A percentile compares a stretch with the other conserved stretches of the same genome.
phyloP scores from a whole-genome alignment of 441 rosid species.

The Raphanus hybrid region DNA sequence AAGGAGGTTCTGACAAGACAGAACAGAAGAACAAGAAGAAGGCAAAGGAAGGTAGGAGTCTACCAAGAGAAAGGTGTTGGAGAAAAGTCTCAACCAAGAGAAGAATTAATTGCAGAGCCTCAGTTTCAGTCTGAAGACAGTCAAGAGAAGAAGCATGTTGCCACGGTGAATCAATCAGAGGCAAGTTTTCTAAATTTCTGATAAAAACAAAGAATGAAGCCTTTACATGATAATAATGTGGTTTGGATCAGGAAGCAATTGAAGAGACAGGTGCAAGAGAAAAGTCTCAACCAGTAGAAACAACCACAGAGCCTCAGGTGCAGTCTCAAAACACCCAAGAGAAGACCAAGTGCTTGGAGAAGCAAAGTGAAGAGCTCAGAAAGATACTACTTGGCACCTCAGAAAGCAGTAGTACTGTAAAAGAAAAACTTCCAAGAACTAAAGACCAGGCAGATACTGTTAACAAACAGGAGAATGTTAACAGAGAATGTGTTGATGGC shows the following conservation, averaged over 20 bases:
- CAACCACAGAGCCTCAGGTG: slow-evolving; percentile 49
- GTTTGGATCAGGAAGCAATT: slow-evolving; percentile 50
- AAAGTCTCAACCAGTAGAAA: slow-evolving; percentile 43
- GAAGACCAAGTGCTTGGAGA: slow-evolving; percentile 43
- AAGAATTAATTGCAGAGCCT: slow-evolving; percentile 47
- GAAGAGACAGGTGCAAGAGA: too few relatives aligned
- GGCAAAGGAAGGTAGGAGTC: neutral
- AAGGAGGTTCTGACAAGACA: slow-evolving; percentile 18
- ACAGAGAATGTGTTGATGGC: too few relatives aligned
- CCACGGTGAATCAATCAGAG: neutral
- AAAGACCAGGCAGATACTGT: slow-evolving; percentile 35
- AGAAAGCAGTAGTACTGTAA: slow-evolving; percentile 42
- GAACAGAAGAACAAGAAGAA: neutral
- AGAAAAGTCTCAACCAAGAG: slow-evolving; percentile 50
- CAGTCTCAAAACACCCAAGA: slow-evolving; percentile 48
- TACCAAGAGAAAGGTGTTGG: slow-evolving; percentile 48
- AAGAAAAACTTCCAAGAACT: slow-evolving; percentile 40
- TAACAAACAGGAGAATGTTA: too few relatives aligned
- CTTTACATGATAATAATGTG: neutral
- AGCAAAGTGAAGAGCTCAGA: slow-evolving; percentile 58
- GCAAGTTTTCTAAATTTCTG: neutral
- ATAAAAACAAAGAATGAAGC: neutral
- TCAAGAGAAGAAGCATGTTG: slow-evolving; percentile 33
- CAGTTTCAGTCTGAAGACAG: slow-evolving; percentile 48
- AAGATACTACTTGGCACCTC: slow-evolving; percentile 48